Base-by-base conservation (phyloP, 2,329 filamentous ascomycete genomes). In the Gaeumannomyces sp. region DNA sequence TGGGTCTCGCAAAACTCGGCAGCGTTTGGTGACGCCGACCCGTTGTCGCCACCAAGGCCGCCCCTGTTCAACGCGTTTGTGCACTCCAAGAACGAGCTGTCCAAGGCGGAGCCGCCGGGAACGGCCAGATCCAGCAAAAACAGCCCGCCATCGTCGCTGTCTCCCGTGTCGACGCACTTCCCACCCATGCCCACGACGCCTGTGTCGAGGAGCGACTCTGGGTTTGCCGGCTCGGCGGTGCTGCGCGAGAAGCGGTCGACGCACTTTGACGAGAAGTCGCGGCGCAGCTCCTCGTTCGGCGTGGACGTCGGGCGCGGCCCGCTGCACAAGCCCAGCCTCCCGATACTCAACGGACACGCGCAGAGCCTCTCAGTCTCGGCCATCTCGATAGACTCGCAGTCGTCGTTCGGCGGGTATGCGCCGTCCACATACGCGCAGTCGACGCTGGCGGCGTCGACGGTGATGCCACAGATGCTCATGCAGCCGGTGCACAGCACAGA, bases 161-260 rank as follows among this genome's bases (percentile, higher is more conserved):
- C 93, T 0, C 93, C 93, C 3, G 82, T 90, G 1, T 96, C 92
- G 2, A 84, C 85, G 45, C 87, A 85, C 70, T 97, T 96, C 73
- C 90, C 92, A 11, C 85, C 88, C 0, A 80, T 92, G 61, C 89
- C 91, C 4, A 84, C 85, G 3, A 94, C 91, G 3, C 89, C 91
- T 0, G 85, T 91, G n/a, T 96, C 93, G 7, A 85, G 93, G 22
- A 96, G 90, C 72, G 95, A 99, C 73, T 97, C 94, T 5, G 94
- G 92, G 1, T 96, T 95, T 75, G 80, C 97, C 65, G 89, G 93
- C 68, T 87, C 91, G 25, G 96, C 92, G 5, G 33, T 45, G 25
- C 80, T 99, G 65, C 88, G 93, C 38, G 95, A 98, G 77, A 99
- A 98, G 80, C 87, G 94, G 63, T 98, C 95, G 3, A 93, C 91